A percentile compares a stretch with the other conserved stretches of the same genome.
phyloP scores from a whole-genome alignment of 495 filamentous ascomycete genomes.

The Aspergillus biplanus region DNA sequence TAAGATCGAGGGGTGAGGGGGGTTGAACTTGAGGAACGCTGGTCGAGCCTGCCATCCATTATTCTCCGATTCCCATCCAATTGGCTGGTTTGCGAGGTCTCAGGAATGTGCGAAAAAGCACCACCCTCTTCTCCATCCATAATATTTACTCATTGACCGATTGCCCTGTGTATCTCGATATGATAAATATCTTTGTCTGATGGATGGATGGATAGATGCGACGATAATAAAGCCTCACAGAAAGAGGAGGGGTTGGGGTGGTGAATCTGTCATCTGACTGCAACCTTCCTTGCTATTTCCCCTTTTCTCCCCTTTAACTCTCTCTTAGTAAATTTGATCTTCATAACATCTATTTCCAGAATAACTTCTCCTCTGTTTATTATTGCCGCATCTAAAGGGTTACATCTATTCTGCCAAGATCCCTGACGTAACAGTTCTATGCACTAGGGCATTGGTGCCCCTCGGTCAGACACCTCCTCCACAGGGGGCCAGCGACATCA shows the following conservation, averaged over 20 bases:
- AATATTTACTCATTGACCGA: no score
- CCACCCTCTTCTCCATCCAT: no score
- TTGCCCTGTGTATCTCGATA: no score
- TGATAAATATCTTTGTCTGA: no score
- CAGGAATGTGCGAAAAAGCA: not conserved
- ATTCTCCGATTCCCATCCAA: not conserved
- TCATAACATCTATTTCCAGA: not conserved
- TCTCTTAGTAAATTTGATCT: not conserved
- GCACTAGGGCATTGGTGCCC: not conserved
- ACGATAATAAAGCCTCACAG: no score
- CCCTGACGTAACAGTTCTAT: not conserved
- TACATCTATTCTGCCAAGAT: not conserved
- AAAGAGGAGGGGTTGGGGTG: no score
- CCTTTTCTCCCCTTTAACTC: not conserved
- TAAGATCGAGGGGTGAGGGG: not conserved
- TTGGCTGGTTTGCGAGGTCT: no score
- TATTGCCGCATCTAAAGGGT: not conserved
- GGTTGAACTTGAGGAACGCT: not conserved
- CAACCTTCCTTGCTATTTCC: not conserved
- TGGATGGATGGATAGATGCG: no score
- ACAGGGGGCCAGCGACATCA: not conserved
- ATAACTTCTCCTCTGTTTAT: not conserved
- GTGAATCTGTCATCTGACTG: no score
- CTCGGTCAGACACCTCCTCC: not conserved
- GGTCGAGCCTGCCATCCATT: not conserved